Evolutionary conservation across 2,329 filamentous ascomycete species (phyloP), one percentile per base, ranked within the genome.

Genomic region (Mycosphaerella sp.): DNA sequence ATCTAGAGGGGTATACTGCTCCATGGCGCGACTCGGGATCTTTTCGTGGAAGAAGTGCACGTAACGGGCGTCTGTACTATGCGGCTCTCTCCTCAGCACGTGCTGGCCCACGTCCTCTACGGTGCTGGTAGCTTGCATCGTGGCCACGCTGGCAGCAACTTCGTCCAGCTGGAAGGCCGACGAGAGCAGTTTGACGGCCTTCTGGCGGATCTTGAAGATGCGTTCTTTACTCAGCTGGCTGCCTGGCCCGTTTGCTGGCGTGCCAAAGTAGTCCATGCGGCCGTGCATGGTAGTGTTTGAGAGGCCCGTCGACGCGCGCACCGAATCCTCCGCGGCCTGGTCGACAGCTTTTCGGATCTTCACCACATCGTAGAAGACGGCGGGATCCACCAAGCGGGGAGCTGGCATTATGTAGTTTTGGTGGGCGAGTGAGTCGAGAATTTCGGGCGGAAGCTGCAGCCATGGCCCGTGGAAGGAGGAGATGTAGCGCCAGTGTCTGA

Each of bases 21-120:
- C 85, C 66, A 93, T 73, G 65, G 85, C 82, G 37, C 85, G 74
- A 36, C 82, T 86, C 1, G 87, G 85, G 21, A 93, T 90, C 77
- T 91, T 93, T 70, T 94, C 87, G 70, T 91, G 87, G 68, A 94
- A 94, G 71, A 91, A 93, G 66, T 93, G 86, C n/a, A 93, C 88
- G 65, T 93, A 93, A 68, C 85, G 86, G 25, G 87, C 88, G 63
- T 93, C 86, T 28, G 59, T 70, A 63, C 89, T 82, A 44, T 76
- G 67, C n/a, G 80, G 75, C 54, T 80, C 83, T 54, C 86, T 77
- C 66, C 86, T 81, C 55, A 93, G 70, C 28, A 94, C 87, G 55
- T 85, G 73, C 5, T 78, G 76, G 2, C 85, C 87, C 2, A 93
- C 84, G 52, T 88, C 85, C 61, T 93, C 86, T 10, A 94, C 72